These are phyloP conservation scores for Cinchona pubescens DNA, from an alignment of 257 asterid species.

Conservation along the genomic window DNA sequence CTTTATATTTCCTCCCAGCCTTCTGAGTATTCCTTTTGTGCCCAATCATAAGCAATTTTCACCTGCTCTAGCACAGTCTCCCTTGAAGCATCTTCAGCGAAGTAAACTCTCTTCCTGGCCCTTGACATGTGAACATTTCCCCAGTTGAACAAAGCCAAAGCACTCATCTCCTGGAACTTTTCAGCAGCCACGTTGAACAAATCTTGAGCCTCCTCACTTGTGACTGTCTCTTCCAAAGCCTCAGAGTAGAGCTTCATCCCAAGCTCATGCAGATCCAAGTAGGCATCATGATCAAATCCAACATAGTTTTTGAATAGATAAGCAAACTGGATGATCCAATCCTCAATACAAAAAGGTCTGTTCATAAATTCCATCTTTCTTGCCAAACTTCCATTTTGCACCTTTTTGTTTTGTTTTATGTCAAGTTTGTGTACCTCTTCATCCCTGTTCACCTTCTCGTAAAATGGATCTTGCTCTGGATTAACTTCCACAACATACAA, in stretches of 20 bases:
- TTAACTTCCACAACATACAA: constrained; percentile 60
- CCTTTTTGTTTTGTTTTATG: constrained; percentile 16
- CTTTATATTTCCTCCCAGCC: constrained; percentile 69
- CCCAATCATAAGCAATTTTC: constrained; percentile 64
- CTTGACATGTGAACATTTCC: constrained; percentile 79
- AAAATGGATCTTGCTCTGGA: constrained; percentile 68
- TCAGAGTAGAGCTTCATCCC: constrained; percentile 72
- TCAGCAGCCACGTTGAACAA: constrained; percentile 58
- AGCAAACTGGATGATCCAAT: constrained; percentile 81
- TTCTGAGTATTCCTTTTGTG: constrained; percentile 48
- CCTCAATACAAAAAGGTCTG: constrained; percentile 54
- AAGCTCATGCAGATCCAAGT: constrained; percentile 67
- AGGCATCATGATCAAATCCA: constrained; percentile 71
- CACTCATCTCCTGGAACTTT: constrained; percentile 80
- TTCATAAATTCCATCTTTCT: constrained; percentile 28
- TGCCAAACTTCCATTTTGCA: constrained; percentile 38
- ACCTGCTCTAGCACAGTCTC: constrained; percentile 47
- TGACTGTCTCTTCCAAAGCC: constrained; percentile 75
- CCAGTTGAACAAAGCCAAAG: constrained; percentile 83
- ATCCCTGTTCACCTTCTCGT: constrained; percentile 29
- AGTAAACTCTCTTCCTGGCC: constrained; percentile 63
- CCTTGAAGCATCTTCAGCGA: constrained; percentile 52
- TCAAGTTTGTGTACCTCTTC: constrained; percentile 19
- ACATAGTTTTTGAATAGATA: constrained; percentile 61
- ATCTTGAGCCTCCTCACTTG: constrained; percentile 82